These are phyloP conservation scores for Clarireedia monteithiana DNA, from an alignment of 2,329 filamentous ascomycete genomes.

Conservation along the genomic window DNA sequence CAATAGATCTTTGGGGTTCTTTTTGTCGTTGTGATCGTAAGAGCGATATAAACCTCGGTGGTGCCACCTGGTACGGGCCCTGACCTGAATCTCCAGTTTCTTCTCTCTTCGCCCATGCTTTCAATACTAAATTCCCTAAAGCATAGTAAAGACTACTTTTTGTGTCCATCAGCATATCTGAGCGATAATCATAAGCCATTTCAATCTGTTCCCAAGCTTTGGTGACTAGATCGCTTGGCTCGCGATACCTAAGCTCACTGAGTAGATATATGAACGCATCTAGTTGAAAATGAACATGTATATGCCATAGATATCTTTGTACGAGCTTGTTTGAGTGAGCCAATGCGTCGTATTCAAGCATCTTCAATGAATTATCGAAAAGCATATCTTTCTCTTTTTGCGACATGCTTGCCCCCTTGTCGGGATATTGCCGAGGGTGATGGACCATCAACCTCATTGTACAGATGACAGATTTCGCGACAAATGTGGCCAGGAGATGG, in stretches of 20 bases:
- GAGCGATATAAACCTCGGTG: constrained; percentile 6
- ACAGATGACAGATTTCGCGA: constrained; percentile 24
- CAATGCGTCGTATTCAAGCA: constrained; percentile 30
- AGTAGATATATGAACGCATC: constrained; percentile 31
- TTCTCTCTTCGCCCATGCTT: constrained; percentile 27
- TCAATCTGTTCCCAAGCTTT: constrained; percentile 27
- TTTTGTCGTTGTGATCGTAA: constrained; percentile 19
- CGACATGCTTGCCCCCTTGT: constrained; percentile 26
- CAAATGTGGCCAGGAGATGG: constrained; percentile 27
- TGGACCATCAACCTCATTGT: constrained; percentile 29
- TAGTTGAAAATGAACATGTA: constrained; percentile 29
- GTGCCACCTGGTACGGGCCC: background rate
- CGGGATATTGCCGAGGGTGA: constrained; percentile 26
- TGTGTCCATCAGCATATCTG: constrained; percentile 23
- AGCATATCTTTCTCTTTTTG: constrained; percentile 29
- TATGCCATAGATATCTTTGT: constrained; percentile 30
- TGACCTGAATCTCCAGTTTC: constrained; percentile 14
- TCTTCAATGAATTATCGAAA: constrained; percentile 31
- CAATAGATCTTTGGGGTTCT: background rate
- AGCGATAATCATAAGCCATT: constrained; percentile 25
- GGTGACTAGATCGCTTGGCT: constrained; percentile 24
- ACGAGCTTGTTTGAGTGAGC: constrained; percentile 25
- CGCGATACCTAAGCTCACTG: constrained; percentile 28
- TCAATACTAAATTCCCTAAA: constrained; percentile 25
- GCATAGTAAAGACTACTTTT: constrained; percentile 24